Evolutionary conservation across 441 rosid species (phyloP).

Genomic region (Iberis amara): DNA sequence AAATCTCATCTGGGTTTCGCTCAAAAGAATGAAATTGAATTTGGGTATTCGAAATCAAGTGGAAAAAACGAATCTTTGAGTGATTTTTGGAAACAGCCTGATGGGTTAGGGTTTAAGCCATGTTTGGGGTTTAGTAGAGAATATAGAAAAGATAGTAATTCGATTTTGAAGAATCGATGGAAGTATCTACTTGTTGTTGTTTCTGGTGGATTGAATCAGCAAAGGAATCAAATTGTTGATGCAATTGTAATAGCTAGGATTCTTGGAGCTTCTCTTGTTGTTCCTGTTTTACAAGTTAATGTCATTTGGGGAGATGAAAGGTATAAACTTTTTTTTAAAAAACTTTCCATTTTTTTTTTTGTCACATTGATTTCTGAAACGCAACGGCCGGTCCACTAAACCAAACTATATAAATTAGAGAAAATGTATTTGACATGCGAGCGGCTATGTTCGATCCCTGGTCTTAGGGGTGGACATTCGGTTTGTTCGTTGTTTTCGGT

Average conservation of each 20-base stretch:
- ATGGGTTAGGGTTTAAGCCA: slow-evolving; percentile 79
- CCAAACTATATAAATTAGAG: no score
- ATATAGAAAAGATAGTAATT: slow-evolving; percentile 47
- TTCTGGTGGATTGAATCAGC: slow-evolving; percentile 93
- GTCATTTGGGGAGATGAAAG: slow-evolving; percentile 99
- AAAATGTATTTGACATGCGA: no score
- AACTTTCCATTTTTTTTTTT: no score
- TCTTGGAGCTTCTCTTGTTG: slow-evolving; percentile 91
- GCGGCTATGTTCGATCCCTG: no score
- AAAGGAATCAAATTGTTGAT: slow-evolving; percentile 95
- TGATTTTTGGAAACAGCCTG: slow-evolving; percentile 92
- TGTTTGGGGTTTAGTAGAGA: slow-evolving; percentile 57
- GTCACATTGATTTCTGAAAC: no score
- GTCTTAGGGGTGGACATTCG: no score
- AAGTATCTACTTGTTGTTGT: slow-evolving; percentile 84
- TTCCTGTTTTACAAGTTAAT: slow-evolving; percentile 89
- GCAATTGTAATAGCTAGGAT: slow-evolving; percentile 92
- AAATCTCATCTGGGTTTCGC: slow-evolving; percentile 30
- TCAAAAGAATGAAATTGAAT: background rate
- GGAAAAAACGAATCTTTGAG: slow-evolving; percentile 29
- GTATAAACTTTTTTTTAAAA: slow-evolving; percentile 27
- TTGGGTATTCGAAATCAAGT: slow-evolving; percentile 16
- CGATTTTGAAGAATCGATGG: slow-evolving; percentile 46
- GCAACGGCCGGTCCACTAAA: no score
- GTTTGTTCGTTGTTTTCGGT: no score